A percentile compares a stretch with the other conserved stretches of the same genome.
Conservation (phyloP, 2,329 filamentous ascomycete species). For the Escovopsis sp. region DNA sequence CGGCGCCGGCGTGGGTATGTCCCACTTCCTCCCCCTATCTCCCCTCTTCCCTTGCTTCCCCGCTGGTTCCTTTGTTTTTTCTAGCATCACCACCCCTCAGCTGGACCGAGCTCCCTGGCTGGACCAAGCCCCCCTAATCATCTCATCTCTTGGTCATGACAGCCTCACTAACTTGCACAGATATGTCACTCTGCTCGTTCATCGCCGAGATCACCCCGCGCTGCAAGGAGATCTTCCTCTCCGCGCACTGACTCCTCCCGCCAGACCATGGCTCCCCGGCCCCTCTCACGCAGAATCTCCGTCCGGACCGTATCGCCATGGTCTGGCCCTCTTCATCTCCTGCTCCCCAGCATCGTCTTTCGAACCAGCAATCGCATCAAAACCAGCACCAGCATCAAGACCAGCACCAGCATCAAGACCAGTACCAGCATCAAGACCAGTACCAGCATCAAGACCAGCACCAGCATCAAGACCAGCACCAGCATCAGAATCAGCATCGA, state of each 20-base stretch:
- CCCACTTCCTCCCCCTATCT: constrained; percentile 19
- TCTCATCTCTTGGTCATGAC: neutral
- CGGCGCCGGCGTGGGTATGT: constrained; percentile 53
- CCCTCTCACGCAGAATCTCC: constrained; percentile 7
- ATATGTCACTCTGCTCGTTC: constrained; percentile 58
- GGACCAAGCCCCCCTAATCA: too few relatives aligned
- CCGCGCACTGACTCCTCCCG: constrained; percentile 30
- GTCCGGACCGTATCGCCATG: constrained; percentile 22
- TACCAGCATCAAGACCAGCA: neutral
- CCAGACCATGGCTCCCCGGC: constrained; percentile 14
- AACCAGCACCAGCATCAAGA: too few relatives aligned
- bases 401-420: neutral
- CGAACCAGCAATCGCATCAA: neutral
- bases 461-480: neutral
- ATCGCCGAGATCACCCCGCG: constrained; percentile 79
- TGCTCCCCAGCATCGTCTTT: neutral
- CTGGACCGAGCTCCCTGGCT: neutral
- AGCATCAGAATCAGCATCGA: too few relatives aligned
- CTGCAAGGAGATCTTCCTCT: constrained; percentile 63
- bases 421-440: neutral
- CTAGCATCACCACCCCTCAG: too few relatives aligned
- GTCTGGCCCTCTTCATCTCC: constrained; percentile 17
- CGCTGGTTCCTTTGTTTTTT: too few relatives aligned
- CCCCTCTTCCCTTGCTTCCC: neutral
- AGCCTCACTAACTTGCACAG: constrained; percentile 27